Evolutionary conservation across 768 basidiomycete genomes (phyloP).

Genomic region (Candolleomyces eurysporus): DNA sequence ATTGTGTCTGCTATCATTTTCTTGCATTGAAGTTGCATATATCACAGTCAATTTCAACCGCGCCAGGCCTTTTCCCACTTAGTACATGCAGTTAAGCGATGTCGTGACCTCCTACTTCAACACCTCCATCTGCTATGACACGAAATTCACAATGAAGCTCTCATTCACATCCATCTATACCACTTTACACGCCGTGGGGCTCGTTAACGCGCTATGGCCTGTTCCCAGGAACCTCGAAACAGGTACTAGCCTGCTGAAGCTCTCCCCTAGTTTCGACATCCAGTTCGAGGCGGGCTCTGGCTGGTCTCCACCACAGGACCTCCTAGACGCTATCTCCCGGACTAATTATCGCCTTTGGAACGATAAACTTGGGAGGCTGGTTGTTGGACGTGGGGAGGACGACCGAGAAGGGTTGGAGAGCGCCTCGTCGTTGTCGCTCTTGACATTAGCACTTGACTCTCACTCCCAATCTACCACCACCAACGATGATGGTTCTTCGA

Average conservation of each 20-base stretch:
- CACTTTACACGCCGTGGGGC: neutral
- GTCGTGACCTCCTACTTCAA: neutral
- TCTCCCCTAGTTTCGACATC: constrained; percentile 53
- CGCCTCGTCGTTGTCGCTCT: constrained; percentile 40
- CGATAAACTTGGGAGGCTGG: constrained; percentile 60
- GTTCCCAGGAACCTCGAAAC: constrained; percentile 46
- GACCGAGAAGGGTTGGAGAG: constrained; percentile 36
- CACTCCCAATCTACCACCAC: constrained; percentile 2
- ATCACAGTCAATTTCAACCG: neutral
- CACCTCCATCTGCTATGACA: neutral
- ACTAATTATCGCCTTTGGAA: constrained; percentile 41
- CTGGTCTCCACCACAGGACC: constrained; percentile 48
- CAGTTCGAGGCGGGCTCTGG: constrained; percentile 27
- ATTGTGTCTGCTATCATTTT: neutral
- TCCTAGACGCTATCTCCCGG: constrained; percentile 53
- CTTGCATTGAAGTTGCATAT: neutral
- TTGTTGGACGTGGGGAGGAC: constrained; percentile 54
- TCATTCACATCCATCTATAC: too few species aligned
- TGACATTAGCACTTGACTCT: constrained; percentile 40
- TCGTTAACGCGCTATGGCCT: constrained; percentile 40
- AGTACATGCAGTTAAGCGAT: too few species aligned
- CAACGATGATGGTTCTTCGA: too few species aligned
- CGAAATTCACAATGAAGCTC: neutral
- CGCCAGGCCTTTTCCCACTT: too few species aligned
- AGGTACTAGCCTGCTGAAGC: constrained; percentile 41